These are phyloP conservation scores for Backusella liffmaniae DNA, from an alignment of 192 early-diverging fungal species.

Conservation along the genomic window DNA sequence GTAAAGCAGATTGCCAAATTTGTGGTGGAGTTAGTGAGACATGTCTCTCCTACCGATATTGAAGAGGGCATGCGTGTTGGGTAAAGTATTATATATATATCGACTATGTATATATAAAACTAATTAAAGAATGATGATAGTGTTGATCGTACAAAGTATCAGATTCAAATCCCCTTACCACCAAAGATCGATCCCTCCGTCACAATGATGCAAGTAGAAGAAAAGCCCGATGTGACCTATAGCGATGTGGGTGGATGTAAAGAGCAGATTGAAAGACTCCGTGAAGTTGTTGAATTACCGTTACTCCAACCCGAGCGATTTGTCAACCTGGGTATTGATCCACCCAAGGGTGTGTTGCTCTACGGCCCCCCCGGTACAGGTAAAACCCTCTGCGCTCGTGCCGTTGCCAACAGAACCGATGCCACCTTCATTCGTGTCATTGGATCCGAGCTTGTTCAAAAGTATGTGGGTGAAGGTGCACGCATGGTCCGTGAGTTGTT, in stretches of 20 bases:
- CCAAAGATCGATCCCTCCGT: conserved; percentile 98
- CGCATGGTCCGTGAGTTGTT: conserved; percentile 99
- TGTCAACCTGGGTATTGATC: conserved; percentile 98
- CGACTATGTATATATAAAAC: too few relatives aligned
- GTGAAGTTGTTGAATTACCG: conserved; percentile 98
- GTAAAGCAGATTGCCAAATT: conserved; percentile 99
- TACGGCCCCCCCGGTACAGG: conserved; percentile 98
- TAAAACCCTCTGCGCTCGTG: conserved; percentile 96
- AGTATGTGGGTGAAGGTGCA: conserved; percentile 99
- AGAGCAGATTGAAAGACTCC: conserved; percentile 98
- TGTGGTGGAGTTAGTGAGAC: conserved; percentile 94
- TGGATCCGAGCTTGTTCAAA: conserved; percentile 98
- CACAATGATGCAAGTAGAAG: conserved; percentile 99
- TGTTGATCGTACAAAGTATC: conserved; percentile 98
- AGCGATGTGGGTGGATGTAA: conserved; percentile 99
- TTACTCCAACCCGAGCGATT: conserved; percentile 94
- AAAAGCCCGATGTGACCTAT: conserved; percentile 99
- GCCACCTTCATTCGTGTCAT: conserved; percentile 99
- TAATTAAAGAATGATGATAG: conserved; percentile 41
- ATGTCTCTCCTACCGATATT: conserved; percentile 98
- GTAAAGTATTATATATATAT: conserved; percentile 37
- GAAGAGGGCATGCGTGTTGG: conserved; percentile 99
- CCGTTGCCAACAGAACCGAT: conserved; percentile 98
- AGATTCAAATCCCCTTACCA: conserved; percentile 96
- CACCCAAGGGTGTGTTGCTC: conserved; percentile 97